phyloP scores from a whole-genome alignment of 345 rosid genomes.

The Stellera chamaejasme region DNA sequence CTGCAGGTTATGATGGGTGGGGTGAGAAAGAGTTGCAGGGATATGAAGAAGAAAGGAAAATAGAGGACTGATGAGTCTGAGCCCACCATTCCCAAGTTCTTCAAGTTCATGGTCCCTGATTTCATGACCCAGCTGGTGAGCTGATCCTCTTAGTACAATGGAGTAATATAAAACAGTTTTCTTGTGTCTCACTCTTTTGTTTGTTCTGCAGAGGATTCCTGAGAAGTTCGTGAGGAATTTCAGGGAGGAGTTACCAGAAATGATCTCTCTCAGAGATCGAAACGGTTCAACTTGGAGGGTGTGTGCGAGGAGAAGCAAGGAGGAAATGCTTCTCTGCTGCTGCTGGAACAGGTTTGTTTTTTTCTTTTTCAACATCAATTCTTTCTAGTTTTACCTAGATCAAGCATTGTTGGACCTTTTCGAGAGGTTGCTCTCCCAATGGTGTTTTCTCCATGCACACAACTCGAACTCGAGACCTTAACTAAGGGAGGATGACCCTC shows the following conservation, averaged over 20 bases:
- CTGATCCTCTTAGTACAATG: no score
- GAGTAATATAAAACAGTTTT: no score
- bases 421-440: no score
- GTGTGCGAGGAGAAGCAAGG: background rate
- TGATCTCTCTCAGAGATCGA: slow-evolving; percentile 7
- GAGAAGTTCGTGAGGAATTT: background rate
- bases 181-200: no score
- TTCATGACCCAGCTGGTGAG: slow-evolving; percentile 2
- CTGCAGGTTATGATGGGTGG: no score
- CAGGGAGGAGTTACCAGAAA: slow-evolving; percentile 1
- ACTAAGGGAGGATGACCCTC: no score
- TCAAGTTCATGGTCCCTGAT: background rate
- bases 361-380: no score
- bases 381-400: no score
- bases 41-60: background rate
- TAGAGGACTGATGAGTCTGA: background rate
- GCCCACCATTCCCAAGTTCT: slow-evolving; percentile 5
- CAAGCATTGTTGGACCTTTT: no score
- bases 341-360: background rate
- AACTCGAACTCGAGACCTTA: no score
- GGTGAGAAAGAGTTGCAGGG: no score
- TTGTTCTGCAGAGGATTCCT: slow-evolving; percentile 8
- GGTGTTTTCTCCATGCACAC: no score
- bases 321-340: background rate
- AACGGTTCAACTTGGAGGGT: slow-evolving; percentile 3